phyloP scores from a whole-genome alignment of 2,329 filamentous ascomycete species.

The Sporothrix curviconia region DNA sequence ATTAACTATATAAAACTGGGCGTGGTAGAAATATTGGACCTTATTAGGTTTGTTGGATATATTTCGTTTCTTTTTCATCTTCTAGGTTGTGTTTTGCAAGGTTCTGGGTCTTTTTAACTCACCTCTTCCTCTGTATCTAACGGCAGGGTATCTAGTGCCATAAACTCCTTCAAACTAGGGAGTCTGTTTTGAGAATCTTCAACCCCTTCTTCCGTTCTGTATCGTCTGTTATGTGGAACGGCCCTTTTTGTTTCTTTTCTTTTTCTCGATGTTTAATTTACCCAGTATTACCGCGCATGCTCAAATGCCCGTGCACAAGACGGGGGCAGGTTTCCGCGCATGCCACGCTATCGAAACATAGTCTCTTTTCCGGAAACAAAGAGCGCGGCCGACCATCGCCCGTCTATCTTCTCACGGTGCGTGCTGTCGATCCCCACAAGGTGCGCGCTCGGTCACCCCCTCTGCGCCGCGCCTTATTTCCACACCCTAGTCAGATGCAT shows the following conservation, averaged over 20 bases:
- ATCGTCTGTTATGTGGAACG: constrained; percentile 2
- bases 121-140: no score
- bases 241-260: neutral
- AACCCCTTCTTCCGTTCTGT: neutral
- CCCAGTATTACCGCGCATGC: neutral
- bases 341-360: neutral
- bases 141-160: no score
- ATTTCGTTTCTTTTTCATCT: no score
- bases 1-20: no score
- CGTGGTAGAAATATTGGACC: no score
- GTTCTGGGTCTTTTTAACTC: no score
- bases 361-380: no score
- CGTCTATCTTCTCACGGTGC: neutral
- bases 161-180: no score
- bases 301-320: neutral
- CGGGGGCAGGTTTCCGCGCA: neutral
- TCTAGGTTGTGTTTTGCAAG: no score
- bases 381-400: neutral
- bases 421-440: constrained; percentile 7
- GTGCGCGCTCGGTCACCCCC: neutral
- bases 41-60: no score
- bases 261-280: neutral
- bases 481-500: no score
- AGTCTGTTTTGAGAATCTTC: no score
- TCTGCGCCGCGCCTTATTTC: neutral